Conservation (phyloP, 2,329 filamentous ascomycete genomes). For the Aspergillus transmontanensis region DNA sequence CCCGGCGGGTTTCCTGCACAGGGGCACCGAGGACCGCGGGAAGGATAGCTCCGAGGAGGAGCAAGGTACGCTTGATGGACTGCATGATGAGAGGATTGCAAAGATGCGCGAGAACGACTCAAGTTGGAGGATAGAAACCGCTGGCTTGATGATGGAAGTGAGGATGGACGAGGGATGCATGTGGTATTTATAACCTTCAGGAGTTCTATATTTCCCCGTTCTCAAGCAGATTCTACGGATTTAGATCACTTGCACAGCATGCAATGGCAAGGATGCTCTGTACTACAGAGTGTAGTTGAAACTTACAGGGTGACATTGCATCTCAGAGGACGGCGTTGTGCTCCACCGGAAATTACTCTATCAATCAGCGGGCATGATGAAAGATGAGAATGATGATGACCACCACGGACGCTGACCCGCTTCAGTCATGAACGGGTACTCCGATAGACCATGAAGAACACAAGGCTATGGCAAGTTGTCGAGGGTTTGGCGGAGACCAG, state of each 20-base stretch:
- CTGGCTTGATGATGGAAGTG: slow-evolving; percentile 7
- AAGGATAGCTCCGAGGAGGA: slow-evolving; percentile 27
- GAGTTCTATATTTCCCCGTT: background rate
- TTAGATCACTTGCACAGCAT: slow-evolving; percentile 3
- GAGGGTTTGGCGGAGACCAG: background rate
- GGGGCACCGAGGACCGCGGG: slow-evolving; percentile 25
- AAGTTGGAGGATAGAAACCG: slow-evolving; percentile 5
- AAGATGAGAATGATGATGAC: background rate
- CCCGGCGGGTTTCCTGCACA: slow-evolving; percentile 14
- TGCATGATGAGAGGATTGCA: slow-evolving; percentile 18
- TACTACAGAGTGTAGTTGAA: slow-evolving; percentile 14
- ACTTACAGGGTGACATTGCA: slow-evolving; percentile 28
- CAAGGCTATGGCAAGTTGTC: slow-evolving; percentile 4
- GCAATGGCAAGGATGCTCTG: slow-evolving; percentile 13
- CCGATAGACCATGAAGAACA: background rate
- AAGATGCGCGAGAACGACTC: background rate
- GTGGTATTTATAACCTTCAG: slow-evolving; percentile 12
- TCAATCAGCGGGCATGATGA: slow-evolving; percentile 13
- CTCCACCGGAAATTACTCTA: slow-evolving; percentile 20
- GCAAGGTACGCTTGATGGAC: slow-evolving; percentile 23
- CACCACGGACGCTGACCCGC: slow-evolving; percentile 5
- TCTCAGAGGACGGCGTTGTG: slow-evolving; percentile 21
- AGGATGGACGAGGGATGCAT: background rate
- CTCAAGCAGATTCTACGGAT: background rate
- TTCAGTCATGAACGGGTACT: background rate